phyloP scores from a whole-genome alignment of 2,329 filamentous ascomycete genomes.

The Cercospora berteroae region DNA sequence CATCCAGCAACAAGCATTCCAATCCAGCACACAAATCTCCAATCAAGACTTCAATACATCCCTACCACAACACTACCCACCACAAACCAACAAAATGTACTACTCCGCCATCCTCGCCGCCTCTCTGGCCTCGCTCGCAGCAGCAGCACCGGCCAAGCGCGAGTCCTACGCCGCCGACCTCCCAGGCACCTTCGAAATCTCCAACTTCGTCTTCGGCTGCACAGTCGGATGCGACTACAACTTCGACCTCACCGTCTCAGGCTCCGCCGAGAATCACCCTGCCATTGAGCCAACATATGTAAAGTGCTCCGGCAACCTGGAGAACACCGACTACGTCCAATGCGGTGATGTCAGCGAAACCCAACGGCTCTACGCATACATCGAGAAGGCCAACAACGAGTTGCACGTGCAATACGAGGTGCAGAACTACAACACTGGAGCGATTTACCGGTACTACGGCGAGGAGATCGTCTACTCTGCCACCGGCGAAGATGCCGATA shows the following conservation, averaged over 20 bases:
- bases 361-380: slow-evolving; percentile 24
- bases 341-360: slow-evolving; percentile 23
- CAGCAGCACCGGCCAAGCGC: slow-evolving; percentile 16
- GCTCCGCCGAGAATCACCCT: slow-evolving; percentile 21
- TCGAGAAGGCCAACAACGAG: slow-evolving; percentile 23
- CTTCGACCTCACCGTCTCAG: slow-evolving; percentile 26
- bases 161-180: background rate
- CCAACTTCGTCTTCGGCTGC: slow-evolving; percentile 32
- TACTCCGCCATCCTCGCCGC: slow-evolving; percentile 24
- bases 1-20: background rate
- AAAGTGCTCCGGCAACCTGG: slow-evolving; percentile 23
- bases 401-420: slow-evolving; percentile 27
- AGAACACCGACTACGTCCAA: slow-evolving; percentile 27
- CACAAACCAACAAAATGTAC: slow-evolving; percentile 22
- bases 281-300: slow-evolving; percentile 15
- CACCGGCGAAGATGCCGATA: slow-evolving; percentile 21
- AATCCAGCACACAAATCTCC: background rate
- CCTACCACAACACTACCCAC: background rate
- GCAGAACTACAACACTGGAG: background rate
- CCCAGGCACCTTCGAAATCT: slow-evolving; percentile 23
- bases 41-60: background rate
- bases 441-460: slow-evolving; percentile 22
- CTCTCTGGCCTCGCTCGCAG: slow-evolving; percentile 22
- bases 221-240: slow-evolving; percentile 25
- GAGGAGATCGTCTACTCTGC: slow-evolving; percentile 27